These are phyloP conservation scores for Alternaria angustiovoidea DNA, from an alignment of 2,329 filamentous ascomycete genomes.

Conservation along the genomic window DNA sequence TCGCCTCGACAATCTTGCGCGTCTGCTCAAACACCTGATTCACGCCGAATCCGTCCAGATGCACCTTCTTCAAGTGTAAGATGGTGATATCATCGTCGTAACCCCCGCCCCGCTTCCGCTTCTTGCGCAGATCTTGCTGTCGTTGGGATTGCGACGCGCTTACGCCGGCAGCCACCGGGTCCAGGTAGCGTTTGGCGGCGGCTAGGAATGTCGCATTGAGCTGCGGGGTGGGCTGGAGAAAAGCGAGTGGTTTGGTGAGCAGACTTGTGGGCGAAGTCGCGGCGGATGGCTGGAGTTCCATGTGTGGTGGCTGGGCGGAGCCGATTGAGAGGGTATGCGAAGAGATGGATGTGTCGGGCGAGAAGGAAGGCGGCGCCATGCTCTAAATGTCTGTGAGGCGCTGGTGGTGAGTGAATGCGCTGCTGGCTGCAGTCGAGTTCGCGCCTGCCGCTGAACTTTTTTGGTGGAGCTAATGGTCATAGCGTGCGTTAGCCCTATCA, in stretches of 20 bases:
- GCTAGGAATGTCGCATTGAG: slow-evolving; percentile 75
- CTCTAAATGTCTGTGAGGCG: slow-evolving; percentile 11
- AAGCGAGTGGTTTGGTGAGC: slow-evolving; percentile 71
- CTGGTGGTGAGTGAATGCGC: slow-evolving; percentile 1
- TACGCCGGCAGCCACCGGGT: slow-evolving; percentile 77
- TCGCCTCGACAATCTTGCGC: slow-evolving; percentile 77
- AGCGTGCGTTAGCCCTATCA: slow-evolving; percentile 7
- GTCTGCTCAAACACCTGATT: slow-evolving; percentile 96
- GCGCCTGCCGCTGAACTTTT: slow-evolving; percentile 19
- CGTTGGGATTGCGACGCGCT: slow-evolving; percentile 75
- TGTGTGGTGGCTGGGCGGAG: slow-evolving; percentile 46
- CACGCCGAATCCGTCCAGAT: slow-evolving; percentile 85
- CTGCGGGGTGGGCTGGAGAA: slow-evolving; percentile 75
- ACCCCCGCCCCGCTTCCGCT: slow-evolving; percentile 73
- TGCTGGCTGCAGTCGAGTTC: slow-evolving; percentile 8
- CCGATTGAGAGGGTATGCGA: slow-evolving; percentile 51
- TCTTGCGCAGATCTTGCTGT: slow-evolving; percentile 73
- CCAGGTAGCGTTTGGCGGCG: slow-evolving; percentile 81
- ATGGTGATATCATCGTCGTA: slow-evolving; percentile 59
- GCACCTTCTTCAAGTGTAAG: slow-evolving; percentile 81
- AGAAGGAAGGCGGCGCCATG: slow-evolving; percentile 47
- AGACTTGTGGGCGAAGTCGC: slow-evolving; percentile 66
- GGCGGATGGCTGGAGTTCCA: slow-evolving; percentile 41
- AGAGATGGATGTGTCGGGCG: slow-evolving; percentile 50
- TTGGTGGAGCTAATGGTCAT: slow-evolving; percentile 20